phyloP scores from a whole-genome alignment of 257 asterid genomes.

The Solanum pinnatisectum region DNA sequence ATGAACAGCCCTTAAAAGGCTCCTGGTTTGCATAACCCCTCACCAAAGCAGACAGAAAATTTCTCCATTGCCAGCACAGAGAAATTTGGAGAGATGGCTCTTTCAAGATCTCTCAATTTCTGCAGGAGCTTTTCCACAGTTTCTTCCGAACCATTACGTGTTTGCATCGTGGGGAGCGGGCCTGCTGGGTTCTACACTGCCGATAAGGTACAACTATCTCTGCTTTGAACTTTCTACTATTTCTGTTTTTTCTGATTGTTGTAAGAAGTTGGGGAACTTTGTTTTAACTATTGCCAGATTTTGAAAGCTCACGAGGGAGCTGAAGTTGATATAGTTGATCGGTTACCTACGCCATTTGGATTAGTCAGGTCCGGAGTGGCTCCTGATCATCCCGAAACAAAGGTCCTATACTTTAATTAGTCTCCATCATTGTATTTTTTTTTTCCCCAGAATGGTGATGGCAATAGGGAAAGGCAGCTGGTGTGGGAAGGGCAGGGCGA shows the following conservation, averaged over 20 bases:
- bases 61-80: background rate
- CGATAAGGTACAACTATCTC: slow-evolving; percentile 43
- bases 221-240: background rate
- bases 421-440: too few relatives aligned
- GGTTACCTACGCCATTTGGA: slow-evolving; percentile 91
- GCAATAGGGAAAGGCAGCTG: background rate
- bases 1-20: background rate
- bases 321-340: slow-evolving; percentile 82
- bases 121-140: slow-evolving; percentile 38
- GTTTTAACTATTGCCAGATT: slow-evolving; percentile 25
- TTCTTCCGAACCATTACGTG: slow-evolving; percentile 41
- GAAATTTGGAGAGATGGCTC: slow-evolving; percentile 19
- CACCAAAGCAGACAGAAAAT: background rate
- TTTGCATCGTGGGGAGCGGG: slow-evolving; percentile 87
- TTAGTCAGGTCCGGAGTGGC: slow-evolving; percentile 94
- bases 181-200: slow-evolving; percentile 96
- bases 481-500: background rate
- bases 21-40: background rate
- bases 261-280: background rate
- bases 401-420: slow-evolving; percentile 26
- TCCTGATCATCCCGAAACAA: slow-evolving; percentile 97
- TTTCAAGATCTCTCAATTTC: slow-evolving; percentile 14
- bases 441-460: background rate
- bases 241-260: background rate
- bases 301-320: slow-evolving; percentile 64